Base-by-base conservation (phyloP, 1,284 basidiomycete species). In the Leccinum subfulvum region DNA sequence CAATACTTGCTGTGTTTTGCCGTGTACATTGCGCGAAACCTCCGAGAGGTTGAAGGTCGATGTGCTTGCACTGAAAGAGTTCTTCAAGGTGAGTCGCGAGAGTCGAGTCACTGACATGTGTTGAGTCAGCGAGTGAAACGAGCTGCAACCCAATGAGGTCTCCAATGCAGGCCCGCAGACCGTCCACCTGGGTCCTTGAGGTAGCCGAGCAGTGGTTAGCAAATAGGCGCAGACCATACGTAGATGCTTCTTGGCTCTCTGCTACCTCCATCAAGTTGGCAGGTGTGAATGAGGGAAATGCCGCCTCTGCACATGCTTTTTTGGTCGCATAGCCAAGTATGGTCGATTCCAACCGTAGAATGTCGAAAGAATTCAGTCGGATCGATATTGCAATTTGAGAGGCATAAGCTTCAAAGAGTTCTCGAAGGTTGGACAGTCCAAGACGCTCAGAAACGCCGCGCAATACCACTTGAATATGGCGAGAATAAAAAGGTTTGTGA, bases 321-420 rank as follows among this genome's bases (percentile, higher is more conserved):
- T 81, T 82, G 70, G 86, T 85, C 21, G 75, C 68, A 70, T 88
- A 95, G 0, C 93, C 94, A 13, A 95, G 79, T 9, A 96, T 78
- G 53, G 81, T 80, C 18, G 87, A 86, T 6, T 91, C 88, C 14
- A 97, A 78, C 16, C 81, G 80, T 59, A 89, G 76, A 37, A 94
- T 83, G 64, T 90, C 85, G 28, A 82, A 77, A 6, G 72, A 70
- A 5, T 76, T 77, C 61, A 80, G 75, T 23, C 83, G 79, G 41
- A 91, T 82, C 1, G 89, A 87, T 67, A 79, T 83, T 0, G 89
- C 90, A 62, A 97, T 81, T 67, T 94, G 90, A 1, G 87, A 85
- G 0, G 90, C 88, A 72, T 97, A 95, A 5, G 87, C 82, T 64
- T 88, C 82, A 70, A 92, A 98, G 5, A 98, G 82, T 3, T 82